A percentile compares a stretch with the other conserved stretches of the same genome.
Evolutionary conservation across 805 yeast species (phyloP).

Genomic region (Suhomyces sp.): DNA sequence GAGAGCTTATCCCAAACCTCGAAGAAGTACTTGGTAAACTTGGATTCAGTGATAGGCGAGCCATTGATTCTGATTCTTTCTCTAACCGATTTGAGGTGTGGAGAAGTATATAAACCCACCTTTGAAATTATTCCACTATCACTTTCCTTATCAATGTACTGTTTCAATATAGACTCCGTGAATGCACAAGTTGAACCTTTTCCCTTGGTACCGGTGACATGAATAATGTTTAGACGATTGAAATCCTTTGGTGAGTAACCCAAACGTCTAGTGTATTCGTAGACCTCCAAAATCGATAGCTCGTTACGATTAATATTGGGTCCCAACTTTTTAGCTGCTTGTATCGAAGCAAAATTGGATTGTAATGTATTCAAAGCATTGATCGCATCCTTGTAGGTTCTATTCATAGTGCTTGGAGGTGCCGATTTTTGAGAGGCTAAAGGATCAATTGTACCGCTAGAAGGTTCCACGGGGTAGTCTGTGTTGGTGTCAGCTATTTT

Average conservation of each 20-base stretch:
- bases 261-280: constrained; percentile 37
- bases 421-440: neutral
- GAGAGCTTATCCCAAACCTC: constrained; percentile 88
- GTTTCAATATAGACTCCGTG: constrained; percentile 71
- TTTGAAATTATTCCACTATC: constrained; percentile 39
- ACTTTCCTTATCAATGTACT: constrained; percentile 41
- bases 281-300: constrained; percentile 79
- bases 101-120: constrained; percentile 93
- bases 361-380: constrained; percentile 81
- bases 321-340: constrained; percentile 74
- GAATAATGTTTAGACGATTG: constrained; percentile 74
- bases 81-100: constrained; percentile 89
- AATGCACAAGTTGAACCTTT: constrained; percentile 98
- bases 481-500: neutral
- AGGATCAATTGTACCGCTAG: neutral
- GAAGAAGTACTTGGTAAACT: constrained; percentile 85
- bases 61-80: constrained; percentile 91
- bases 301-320: constrained; percentile 53
- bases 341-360: constrained; percentile 86
- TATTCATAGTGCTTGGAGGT: neutral
- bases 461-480: neutral
- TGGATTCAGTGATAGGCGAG: constrained; percentile 71
- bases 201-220: constrained; percentile 97
- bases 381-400: constrained; percentile 66
- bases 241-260: constrained; percentile 57